phyloP scores from a whole-genome alignment of 305 asterid species.

The Fraxinus sp. region DNA sequence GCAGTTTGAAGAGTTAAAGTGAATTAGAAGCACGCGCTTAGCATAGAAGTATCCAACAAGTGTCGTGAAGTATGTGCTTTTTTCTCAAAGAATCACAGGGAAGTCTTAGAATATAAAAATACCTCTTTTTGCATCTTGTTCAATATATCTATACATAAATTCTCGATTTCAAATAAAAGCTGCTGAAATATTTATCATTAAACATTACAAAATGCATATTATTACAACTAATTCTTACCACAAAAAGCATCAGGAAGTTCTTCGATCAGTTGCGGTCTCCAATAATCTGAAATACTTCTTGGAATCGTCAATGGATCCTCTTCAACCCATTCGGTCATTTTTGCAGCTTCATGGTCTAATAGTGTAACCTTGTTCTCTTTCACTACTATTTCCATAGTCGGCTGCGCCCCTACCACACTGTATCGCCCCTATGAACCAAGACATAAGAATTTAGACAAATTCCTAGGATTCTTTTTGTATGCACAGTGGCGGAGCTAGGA shows the following conservation, averaged over 20 bases:
- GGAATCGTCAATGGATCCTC: constrained; percentile 77
- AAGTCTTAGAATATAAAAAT: background rate
- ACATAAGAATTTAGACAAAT: background rate
- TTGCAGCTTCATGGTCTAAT: constrained; percentile 59
- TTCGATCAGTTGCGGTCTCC: constrained; percentile 61
- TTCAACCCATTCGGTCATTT: constrained; percentile 39
- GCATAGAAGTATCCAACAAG: background rate
- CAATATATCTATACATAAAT: background rate
- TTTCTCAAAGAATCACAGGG: background rate
- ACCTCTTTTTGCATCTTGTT: background rate
- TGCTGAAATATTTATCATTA: background rate
- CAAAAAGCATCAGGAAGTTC: constrained; percentile 82
- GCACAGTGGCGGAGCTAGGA: background rate
- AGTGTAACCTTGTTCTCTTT: constrained; percentile 69
- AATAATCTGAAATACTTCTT: constrained; percentile 56
- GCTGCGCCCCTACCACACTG: constrained; percentile 85
- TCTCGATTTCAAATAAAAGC: background rate
- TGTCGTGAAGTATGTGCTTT: background rate
- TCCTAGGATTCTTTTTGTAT: background rate
- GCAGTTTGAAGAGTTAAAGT: background rate
- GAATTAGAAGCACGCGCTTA: background rate
- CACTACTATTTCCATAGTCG: constrained; percentile 68
- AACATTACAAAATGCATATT: background rate
- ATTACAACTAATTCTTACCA: constrained; percentile 40
- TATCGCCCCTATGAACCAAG: constrained; percentile 61